These are phyloP conservation scores for Sarocladium kiliense DNA, from an alignment of 2,329 filamentous ascomycete species.

Conservation along the genomic window DNA sequence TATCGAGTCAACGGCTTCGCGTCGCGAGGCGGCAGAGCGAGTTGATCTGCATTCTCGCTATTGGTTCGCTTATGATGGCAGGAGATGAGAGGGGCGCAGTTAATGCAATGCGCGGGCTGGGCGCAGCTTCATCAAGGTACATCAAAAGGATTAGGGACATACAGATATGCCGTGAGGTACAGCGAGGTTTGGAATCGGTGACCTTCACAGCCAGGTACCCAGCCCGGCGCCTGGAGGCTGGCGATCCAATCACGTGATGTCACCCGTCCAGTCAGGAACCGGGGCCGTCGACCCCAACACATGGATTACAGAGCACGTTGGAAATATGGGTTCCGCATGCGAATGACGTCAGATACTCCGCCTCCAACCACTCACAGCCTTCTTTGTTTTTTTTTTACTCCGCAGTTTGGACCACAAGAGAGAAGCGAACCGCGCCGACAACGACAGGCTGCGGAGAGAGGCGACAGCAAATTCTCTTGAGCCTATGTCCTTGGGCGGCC, in stretches of 20 bases:
- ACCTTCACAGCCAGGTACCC: constrained; percentile 1
- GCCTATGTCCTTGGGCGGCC: too few relatives aligned
- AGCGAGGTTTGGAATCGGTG: not conserved
- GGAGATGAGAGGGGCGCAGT: not conserved
- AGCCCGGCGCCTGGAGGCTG: not conserved
- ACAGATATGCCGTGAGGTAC: not conserved
- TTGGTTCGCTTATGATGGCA: not conserved
- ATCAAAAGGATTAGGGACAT: not conserved
- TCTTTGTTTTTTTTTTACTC: too few relatives aligned
- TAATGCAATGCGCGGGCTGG: not conserved
- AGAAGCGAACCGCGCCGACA: too few relatives aligned
- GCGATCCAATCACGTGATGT: constrained; percentile 2
- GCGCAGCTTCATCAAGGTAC: not conserved
- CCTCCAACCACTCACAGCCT: too few relatives aligned
- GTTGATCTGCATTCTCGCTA: not conserved
- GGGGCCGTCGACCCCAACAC: constrained; percentile 2
- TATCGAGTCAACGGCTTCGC: not conserved
- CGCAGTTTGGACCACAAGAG: too few relatives aligned
- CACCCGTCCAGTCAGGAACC: constrained; percentile 1
- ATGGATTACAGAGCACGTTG: too few relatives aligned
- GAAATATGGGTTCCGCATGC: too few relatives aligned
- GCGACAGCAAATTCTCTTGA: too few relatives aligned
- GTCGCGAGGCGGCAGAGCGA: not conserved
- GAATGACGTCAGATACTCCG: too few relatives aligned
- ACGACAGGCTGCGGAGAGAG: too few relatives aligned